These are phyloP conservation scores for Dorcoceras hygrometricum DNA, from an alignment of 257 asterid genomes.

Conservation along the genomic window DNA sequence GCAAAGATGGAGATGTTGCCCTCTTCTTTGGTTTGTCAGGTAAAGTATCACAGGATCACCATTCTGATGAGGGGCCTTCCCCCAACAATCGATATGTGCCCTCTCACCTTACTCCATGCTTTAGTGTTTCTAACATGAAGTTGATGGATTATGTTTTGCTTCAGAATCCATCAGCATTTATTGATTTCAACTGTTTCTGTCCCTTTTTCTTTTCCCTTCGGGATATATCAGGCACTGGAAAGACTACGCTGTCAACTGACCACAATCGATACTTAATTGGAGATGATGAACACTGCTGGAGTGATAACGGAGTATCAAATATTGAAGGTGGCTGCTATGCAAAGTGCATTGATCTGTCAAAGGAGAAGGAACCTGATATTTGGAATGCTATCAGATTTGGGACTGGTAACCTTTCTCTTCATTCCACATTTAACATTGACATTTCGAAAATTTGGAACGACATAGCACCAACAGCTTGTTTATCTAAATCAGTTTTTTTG, in stretches of 20 bases:
- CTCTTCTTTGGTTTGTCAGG: conserved; percentile 98
- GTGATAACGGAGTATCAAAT: conserved; percentile 82
- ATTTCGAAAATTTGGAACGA: neutral
- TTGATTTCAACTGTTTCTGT: neutral
- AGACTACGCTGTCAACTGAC: conserved; percentile 96
- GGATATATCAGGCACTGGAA: conserved; percentile 71
- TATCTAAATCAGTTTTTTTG: neutral
- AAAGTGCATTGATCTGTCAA: conserved; percentile 83
- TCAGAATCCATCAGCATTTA: neutral
- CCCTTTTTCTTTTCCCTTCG: neutral
- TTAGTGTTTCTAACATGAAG: neutral
- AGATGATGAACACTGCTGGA: conserved; percentile 99
- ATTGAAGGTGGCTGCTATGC: conserved; percentile 99
- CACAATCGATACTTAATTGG: conserved; percentile 90
- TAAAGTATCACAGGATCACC: conserved; percentile 30
- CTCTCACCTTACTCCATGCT: conserved; percentile 25
- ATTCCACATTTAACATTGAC: neutral
- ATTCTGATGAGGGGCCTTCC: conserved; percentile 24
- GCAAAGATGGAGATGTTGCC: conserved; percentile 94
- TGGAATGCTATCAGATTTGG: conserved; percentile 99
- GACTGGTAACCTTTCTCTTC: conserved; percentile 50
- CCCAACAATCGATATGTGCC: conserved; percentile 30
- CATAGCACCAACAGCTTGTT: neutral
- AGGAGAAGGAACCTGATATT: conserved; percentile 97
- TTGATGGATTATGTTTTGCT: conserved; percentile 9